Conservation (phyloP, 495 filamentous ascomycete genomes). For the Neurospora sp. region DNA sequence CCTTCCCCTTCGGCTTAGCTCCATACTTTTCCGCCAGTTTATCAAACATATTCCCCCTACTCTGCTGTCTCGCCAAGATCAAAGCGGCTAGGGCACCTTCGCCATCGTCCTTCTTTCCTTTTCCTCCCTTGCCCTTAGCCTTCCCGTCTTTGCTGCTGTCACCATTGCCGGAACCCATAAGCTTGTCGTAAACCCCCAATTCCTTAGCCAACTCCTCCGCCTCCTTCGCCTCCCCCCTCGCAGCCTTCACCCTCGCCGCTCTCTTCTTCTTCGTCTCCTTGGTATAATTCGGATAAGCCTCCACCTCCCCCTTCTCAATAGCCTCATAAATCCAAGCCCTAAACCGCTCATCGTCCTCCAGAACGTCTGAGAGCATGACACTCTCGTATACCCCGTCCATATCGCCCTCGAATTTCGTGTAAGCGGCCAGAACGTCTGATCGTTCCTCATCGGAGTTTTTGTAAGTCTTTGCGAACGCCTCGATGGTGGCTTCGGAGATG, state of each 20-base stretch:
- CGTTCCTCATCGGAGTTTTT: conserved; percentile 82
- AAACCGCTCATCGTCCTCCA: conserved; percentile 83
- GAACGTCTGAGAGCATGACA: conserved; percentile 75
- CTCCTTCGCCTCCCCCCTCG: conserved; percentile 57
- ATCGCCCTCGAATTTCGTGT: conserved; percentile 55
- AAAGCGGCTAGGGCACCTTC: conserved; percentile 32
- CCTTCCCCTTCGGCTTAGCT: conserved; percentile 28
- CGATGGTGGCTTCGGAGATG: conserved; percentile 56
- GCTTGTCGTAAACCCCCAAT: conserved; percentile 53
- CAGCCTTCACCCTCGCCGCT: conserved; percentile 51
- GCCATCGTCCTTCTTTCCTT: conserved; percentile 31
- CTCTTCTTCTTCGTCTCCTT: conserved; percentile 58
- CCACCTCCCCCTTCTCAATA: conserved; percentile 57
- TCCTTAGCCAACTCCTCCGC: conserved; percentile 63
- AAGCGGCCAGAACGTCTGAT: conserved; percentile 65
- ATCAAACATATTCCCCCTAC: conserved; percentile 46
- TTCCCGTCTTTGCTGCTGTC: not conserved
- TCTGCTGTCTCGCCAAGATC: conserved; percentile 30
- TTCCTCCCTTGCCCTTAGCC: conserved; percentile 25
- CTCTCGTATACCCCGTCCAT: conserved; percentile 66
- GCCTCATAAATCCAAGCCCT: conserved; percentile 68
- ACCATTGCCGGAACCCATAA: conserved; percentile 27
- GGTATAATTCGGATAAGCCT: conserved; percentile 52
- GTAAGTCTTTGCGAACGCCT: conserved; percentile 63
- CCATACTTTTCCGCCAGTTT: conserved; percentile 67